phyloP scores from a whole-genome alignment of 2,329 filamentous ascomycete genomes.

The Neophaeococcomyces mojaviensis region DNA sequence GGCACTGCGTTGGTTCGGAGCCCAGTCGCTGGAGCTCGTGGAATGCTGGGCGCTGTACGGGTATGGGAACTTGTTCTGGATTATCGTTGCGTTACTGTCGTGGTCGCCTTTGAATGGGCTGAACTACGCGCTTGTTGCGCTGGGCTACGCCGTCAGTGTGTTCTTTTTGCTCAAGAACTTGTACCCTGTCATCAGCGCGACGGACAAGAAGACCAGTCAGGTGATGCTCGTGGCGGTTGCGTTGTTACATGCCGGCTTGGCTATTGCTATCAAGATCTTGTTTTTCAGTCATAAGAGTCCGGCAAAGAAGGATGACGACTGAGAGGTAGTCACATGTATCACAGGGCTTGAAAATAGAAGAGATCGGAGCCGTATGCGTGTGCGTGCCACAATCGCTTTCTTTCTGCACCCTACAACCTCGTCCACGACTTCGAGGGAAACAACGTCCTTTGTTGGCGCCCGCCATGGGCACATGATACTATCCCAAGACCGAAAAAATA shows the following conservation, averaged over 20 bases:
- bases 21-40: slow-evolving; percentile 82
- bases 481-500: not conserved
- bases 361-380: too few species aligned
- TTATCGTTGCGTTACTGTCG: slow-evolving; percentile 82
- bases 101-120: slow-evolving; percentile 80
- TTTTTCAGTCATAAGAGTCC: slow-evolving; percentile 80
- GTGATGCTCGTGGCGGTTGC: slow-evolving; percentile 77
- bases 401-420: too few species aligned
- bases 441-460: too few species aligned
- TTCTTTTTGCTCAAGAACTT: slow-evolving; percentile 78
- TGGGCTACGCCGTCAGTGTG: slow-evolving; percentile 77
- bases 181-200: slow-evolving; percentile 85
- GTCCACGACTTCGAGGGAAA: too few species aligned
- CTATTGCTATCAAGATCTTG: slow-evolving; percentile 89
- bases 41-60: slow-evolving; percentile 96
- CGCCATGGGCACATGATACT: too few species aligned
- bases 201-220: slow-evolving; percentile 86
- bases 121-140: slow-evolving; percentile 87
- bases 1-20: slow-evolving; percentile 88
- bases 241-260: slow-evolving; percentile 76
- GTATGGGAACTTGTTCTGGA: slow-evolving; percentile 95
- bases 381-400: too few species aligned
- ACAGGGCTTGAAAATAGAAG: too few species aligned
- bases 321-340: slow-evolving; percentile 9
- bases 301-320: slow-evolving; percentile 35